Evolutionary conservation across 306 rosid genomes (phyloP).

Genomic region (Carpinus viminea): DNA sequence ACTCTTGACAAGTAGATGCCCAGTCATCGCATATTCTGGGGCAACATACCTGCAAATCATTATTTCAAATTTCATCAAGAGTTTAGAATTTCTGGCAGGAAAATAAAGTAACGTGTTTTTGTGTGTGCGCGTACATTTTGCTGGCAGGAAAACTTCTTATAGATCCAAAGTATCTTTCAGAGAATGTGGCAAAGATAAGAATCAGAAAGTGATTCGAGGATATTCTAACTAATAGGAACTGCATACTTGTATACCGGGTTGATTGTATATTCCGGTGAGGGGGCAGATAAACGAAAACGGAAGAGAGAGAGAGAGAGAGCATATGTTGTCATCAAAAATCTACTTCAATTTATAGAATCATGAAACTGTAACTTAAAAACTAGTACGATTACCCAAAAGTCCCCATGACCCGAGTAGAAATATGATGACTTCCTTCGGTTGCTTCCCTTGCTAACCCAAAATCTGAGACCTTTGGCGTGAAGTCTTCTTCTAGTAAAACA

Average conservation of each 20-base stretch:
- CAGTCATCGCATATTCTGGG: slow-evolving; percentile 99
- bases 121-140: background rate
- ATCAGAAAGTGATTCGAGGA: background rate
- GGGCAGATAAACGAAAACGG: background rate
- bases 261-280: background rate
- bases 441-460: slow-evolving; percentile 99
- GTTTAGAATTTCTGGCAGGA: slow-evolving; percentile 19
- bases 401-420: slow-evolving; percentile 96
- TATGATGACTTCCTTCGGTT: slow-evolving; percentile 79
- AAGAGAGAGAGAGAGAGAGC: background rate
- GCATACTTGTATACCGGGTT: background rate
- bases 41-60: slow-evolving; percentile 79
- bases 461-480: slow-evolving; percentile 96
- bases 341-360: background rate
- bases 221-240: background rate
- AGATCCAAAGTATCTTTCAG: background rate
- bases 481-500: slow-evolving; percentile 83
- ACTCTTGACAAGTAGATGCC: slow-evolving; percentile 92
- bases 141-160: background rate
- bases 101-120: background rate
- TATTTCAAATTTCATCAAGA: slow-evolving; percentile 16
- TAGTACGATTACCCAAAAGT: slow-evolving; percentile 73
- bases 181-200: background rate
- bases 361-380: background rate
- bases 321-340: background rate